Evolutionary conservation across 2,329 filamentous ascomycete species (phyloP).

Genomic region (Fusarium burgessii): DNA sequence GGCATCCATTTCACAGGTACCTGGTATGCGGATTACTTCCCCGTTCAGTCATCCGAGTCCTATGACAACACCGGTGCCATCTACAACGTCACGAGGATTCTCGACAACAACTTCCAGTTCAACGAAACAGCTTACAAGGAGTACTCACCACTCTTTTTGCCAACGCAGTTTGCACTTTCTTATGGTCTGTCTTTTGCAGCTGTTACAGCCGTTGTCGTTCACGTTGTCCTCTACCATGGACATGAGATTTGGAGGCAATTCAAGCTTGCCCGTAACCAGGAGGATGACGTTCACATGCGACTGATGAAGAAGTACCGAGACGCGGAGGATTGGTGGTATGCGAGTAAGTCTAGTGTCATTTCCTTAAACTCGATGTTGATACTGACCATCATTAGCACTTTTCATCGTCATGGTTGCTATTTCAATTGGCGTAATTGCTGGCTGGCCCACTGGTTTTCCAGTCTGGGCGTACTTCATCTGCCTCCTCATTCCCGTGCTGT

Average conservation of each 20-base stretch:
- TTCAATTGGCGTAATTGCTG: constrained; percentile 66
- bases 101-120: constrained; percentile 67
- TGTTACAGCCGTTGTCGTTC: constrained; percentile 69
- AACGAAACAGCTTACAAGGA: constrained; percentile 70
- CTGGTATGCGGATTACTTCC: constrained; percentile 71
- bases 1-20: constrained; percentile 68
- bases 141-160: constrained; percentile 75
- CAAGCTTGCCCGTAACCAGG: constrained; percentile 65
- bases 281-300: constrained; percentile 70
- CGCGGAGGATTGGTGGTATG: constrained; percentile 71
- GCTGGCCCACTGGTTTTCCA: constrained; percentile 69
- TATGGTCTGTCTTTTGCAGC: constrained; percentile 77
- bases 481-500: constrained; percentile 67
- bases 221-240: constrained; percentile 67
- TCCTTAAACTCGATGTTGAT: constrained; percentile 42
- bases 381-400: constrained; percentile 51
- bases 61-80: constrained; percentile 72
- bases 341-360: constrained; percentile 55
- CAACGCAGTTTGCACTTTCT: constrained; percentile 69
- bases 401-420: constrained; percentile 66
- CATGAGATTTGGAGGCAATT: constrained; percentile 67
- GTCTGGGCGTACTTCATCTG: constrained; percentile 69
- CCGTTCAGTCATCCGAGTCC: constrained; percentile 69
- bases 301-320: constrained; percentile 72
- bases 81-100: constrained; percentile 72